Evolutionary conservation across 352 stramenopile genomes (phyloP).

Genomic region (Globisporangium orthogonon): DNA sequence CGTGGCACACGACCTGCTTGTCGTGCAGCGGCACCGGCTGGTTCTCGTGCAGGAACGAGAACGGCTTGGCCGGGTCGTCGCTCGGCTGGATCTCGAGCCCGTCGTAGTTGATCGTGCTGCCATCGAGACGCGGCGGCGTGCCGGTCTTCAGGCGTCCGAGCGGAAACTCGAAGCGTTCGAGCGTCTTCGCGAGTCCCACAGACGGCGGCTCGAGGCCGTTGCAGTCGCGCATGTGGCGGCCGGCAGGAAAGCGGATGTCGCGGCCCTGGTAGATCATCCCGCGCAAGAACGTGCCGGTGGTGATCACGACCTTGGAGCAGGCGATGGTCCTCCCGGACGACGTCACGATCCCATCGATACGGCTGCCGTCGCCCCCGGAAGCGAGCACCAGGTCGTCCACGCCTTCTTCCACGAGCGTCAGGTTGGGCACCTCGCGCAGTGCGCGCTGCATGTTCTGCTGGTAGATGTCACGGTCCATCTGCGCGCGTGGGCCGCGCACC

Average conservation of each 20-base stretch:
- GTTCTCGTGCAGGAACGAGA: constrained; percentile 94
- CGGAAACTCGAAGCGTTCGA: constrained; percentile 91
- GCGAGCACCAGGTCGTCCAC: constrained; percentile 94
- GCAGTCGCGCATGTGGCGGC: constrained; percentile 86
- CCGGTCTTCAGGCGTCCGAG: constrained; percentile 96
- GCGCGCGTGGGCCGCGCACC: constrained; percentile 86
- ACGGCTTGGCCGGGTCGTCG: constrained; percentile 87
- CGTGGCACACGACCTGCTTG: constrained; percentile 90
- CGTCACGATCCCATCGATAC: constrained; percentile 60
- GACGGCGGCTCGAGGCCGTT: constrained; percentile 91
- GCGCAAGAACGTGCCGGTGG: constrained; percentile 96
- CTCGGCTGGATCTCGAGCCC: constrained; percentile 89
- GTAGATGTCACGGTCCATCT: constrained; percentile 98
- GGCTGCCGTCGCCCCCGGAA: constrained; percentile 14
- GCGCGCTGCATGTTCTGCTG: constrained; percentile 91
- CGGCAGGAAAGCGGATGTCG: constrained; percentile 88
- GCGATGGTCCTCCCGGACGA: constrained; percentile 44
- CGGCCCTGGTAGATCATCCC: constrained; percentile 95
- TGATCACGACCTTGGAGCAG: constrained; percentile 90
- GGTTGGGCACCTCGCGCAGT: constrained; percentile 72
- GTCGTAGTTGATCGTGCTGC: constrained; percentile 94
- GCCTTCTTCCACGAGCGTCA: constrained; percentile 91
- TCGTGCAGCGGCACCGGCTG: constrained; percentile 57
- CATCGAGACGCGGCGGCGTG: constrained; percentile 95
- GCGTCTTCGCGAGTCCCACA: constrained; percentile 90